Evolutionary conservation across 306 rosid genomes (phyloP).

Genomic region (Prinsepia uniflora): DNA sequence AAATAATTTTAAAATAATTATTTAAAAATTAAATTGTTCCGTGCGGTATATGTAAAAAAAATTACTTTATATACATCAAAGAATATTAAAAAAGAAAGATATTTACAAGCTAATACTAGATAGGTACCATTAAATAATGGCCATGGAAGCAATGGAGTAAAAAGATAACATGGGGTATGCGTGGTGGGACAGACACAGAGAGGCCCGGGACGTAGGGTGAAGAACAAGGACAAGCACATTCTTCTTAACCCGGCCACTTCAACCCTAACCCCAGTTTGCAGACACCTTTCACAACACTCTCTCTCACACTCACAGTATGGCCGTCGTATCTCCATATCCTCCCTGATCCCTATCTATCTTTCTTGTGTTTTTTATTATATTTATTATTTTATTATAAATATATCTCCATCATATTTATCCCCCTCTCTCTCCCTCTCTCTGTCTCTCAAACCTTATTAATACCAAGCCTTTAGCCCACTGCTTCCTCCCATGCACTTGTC

Average conservation of each 20-base stretch:
- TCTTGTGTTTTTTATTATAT: background rate
- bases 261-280: slow-evolving; percentile 52
- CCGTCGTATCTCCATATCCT: slow-evolving; percentile 27
- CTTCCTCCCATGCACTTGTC: slow-evolving; percentile 71
- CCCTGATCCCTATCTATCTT: background rate
- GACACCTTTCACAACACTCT: slow-evolving; percentile 33
- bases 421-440: too few relatives aligned
- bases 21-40: too few relatives aligned
- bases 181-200: slow-evolving; percentile 61
- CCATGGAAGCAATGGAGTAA: slow-evolving; percentile 15
- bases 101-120: too few relatives aligned
- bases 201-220: slow-evolving; percentile 61
- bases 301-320: slow-evolving; percentile 41
- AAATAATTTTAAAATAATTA: too few relatives aligned
- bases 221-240: slow-evolving; percentile 41
- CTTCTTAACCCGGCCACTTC: slow-evolving; percentile 45
- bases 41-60: too few relatives aligned
- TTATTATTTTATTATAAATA: background rate
- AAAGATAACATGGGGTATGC: slow-evolving; percentile 81
- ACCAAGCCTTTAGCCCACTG: slow-evolving; percentile 52
- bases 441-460: slow-evolving; percentile 49
- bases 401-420: background rate
- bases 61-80: too few relatives aligned
- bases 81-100: too few relatives aligned
- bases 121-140: too few relatives aligned